Conservation (phyloP, 1,284 basidiomycete genomes). For the Sporisorium sorghi region DNA sequence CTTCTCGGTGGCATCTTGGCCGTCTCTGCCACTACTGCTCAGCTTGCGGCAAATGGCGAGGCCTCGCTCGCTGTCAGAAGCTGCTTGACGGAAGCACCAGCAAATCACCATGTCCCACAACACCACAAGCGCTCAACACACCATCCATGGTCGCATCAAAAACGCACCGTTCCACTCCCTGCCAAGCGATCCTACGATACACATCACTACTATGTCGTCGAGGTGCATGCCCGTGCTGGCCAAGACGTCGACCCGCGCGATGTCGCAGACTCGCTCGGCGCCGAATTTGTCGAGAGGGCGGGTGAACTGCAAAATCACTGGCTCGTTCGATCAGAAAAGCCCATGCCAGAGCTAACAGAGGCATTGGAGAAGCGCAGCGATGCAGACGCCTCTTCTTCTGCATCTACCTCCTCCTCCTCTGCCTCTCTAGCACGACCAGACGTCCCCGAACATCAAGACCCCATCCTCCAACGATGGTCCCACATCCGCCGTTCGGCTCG, state of each 20-base stretch:
- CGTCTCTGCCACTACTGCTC: constrained; percentile 17
- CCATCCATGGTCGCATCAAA: constrained; percentile 42
- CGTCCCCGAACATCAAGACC: constrained; percentile 66
- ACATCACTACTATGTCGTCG: constrained; percentile 90
- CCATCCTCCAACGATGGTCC: constrained; percentile 72
- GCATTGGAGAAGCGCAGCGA: constrained; percentile 16
- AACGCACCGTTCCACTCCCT: constrained; percentile 51
- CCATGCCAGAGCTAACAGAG: constrained; percentile 19
- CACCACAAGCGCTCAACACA: constrained; percentile 19
- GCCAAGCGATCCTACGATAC: constrained; percentile 75
- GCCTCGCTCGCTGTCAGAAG: constrained; percentile 17
- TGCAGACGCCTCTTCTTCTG: constrained; percentile 3
- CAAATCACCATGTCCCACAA: constrained; percentile 3
- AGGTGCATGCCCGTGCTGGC: constrained; percentile 75
- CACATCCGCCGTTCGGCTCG: constrained; percentile 34
- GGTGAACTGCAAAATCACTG: constrained; percentile 87
- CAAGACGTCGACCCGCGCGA: constrained; percentile 70
- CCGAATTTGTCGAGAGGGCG: constrained; percentile 86
- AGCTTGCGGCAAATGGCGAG: constrained; percentile 1
- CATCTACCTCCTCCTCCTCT: constrained; percentile 21
- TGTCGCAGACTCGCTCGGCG: constrained; percentile 76
- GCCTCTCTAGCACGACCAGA: constrained; percentile 15
- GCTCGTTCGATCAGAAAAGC: constrained; percentile 77
- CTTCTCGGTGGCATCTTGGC: constrained; percentile 39
- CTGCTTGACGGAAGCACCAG: constrained; percentile 11